Conservation (phyloP, 2,329 filamentous ascomycete genomes). For the Chaetomiaceae sp. region DNA sequence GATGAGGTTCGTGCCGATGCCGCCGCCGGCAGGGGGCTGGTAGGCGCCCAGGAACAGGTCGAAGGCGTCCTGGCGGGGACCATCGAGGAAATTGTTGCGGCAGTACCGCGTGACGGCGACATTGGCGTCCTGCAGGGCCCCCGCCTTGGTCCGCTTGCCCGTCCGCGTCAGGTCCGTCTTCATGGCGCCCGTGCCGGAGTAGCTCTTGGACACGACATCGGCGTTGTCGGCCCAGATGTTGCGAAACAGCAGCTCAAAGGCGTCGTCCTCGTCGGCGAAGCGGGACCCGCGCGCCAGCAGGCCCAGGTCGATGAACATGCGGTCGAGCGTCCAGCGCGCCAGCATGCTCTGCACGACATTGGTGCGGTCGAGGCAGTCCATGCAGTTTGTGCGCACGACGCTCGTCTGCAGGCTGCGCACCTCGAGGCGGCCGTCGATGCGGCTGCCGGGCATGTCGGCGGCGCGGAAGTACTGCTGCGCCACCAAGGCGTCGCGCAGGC, state of each 20-base stretch:
- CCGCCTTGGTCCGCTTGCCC: slow-evolving; percentile 79
- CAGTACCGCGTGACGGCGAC: slow-evolving; percentile 88
- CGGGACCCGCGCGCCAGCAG: slow-evolving; percentile 71
- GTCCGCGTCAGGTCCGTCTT: slow-evolving; percentile 98
- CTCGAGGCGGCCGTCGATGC: slow-evolving; percentile 65
- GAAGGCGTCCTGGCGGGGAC: slow-evolving; percentile 89
- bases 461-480: slow-evolving; percentile 90
- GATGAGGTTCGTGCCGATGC: slow-evolving; percentile 65
- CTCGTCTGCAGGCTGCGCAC: slow-evolving; percentile 77
- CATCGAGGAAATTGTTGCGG: slow-evolving; percentile 91
- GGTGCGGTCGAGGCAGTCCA: slow-evolving; percentile 97
- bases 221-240: slow-evolving; percentile 99
- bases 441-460: slow-evolving; percentile 72
- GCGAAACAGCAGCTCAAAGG: slow-evolving; percentile 87
- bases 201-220: slow-evolving; percentile 86
- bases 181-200: slow-evolving; percentile 92
- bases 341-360: slow-evolving; percentile 99
- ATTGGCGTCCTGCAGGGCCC: slow-evolving; percentile 78
- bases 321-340: slow-evolving; percentile 80
- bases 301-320: slow-evolving; percentile 81
- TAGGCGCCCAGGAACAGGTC: slow-evolving; percentile 90
- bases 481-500: slow-evolving; percentile 69
- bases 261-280: slow-evolving; percentile 69
- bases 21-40: slow-evolving; percentile 65
- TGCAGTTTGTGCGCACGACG: slow-evolving; percentile 96